phyloP scores from a whole-genome alignment of 2,329 filamentous ascomycete species.

The Annulohypoxylon truncatum region DNA sequence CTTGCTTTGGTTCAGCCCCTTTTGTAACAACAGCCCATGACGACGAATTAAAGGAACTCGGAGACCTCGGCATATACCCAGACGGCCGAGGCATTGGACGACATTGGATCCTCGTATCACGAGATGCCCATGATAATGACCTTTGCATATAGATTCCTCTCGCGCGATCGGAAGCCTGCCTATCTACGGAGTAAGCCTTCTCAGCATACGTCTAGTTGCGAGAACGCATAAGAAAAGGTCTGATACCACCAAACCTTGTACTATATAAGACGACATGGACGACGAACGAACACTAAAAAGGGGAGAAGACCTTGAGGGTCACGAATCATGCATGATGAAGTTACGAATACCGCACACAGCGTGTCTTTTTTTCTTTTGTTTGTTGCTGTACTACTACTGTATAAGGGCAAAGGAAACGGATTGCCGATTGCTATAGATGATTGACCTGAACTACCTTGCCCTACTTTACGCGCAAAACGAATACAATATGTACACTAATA shows the following conservation, averaged over 20 bases:
- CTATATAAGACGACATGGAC: constrained; percentile 12
- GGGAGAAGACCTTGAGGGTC: not conserved
- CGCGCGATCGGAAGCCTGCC: constrained; percentile 1
- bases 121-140: constrained; percentile 8
- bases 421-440: not conserved
- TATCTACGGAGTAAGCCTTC: constrained; percentile 1
- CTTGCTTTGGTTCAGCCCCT: not conserved
- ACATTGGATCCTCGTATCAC: constrained; percentile 6
- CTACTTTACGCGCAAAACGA: not conserved
- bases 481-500: not conserved
- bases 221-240: not conserved
- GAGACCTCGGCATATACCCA: constrained; percentile 5
- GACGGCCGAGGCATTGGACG: not conserved
- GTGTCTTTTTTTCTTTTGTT: constrained; percentile 7
- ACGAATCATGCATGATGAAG: constrained; percentile 21
- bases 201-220: not conserved
- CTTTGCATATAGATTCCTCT: constrained; percentile 19
- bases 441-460: not conserved
- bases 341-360: constrained; percentile 18
- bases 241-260: constrained; percentile 19
- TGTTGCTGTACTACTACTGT: not conserved
- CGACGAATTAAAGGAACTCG: not conserved
- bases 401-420: not conserved
- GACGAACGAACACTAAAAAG: constrained; percentile 5
- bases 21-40: constrained; percentile 24